phyloP scores from a whole-genome alignment of 1,284 basidiomycete genomes.

The Hymenochaete sp. region DNA sequence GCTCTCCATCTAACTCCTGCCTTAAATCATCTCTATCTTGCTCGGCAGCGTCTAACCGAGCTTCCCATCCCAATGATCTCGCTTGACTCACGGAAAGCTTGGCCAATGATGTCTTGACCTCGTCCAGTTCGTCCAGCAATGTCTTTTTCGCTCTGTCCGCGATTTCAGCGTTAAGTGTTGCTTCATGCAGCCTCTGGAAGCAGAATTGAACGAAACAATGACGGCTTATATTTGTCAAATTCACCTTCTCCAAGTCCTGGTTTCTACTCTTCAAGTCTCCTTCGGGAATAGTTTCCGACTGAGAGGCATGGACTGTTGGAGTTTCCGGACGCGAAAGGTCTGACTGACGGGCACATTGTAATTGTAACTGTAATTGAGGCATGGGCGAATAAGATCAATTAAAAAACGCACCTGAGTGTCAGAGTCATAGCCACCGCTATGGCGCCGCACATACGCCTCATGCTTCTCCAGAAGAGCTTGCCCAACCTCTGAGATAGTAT shows the following conservation, averaged over 20 bases:
- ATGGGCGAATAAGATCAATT: background rate
- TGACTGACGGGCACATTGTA: slow-evolving; percentile 5
- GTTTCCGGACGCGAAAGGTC: slow-evolving; percentile 14
- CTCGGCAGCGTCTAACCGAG: slow-evolving; percentile 47
- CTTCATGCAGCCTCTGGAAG: slow-evolving; percentile 66
- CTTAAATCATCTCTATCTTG: slow-evolving; percentile 80
- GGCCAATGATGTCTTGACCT: slow-evolving; percentile 61
- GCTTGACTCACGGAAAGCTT: slow-evolving; percentile 62
- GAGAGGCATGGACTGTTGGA: slow-evolving; percentile 7
- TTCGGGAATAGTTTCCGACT: slow-evolving; percentile 27
- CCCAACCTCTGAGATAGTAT: slow-evolving; percentile 85
- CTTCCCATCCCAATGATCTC: slow-evolving; percentile 62
- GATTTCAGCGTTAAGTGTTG: slow-evolving; percentile 75
- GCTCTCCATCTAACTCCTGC: slow-evolving; percentile 73
- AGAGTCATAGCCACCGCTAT: slow-evolving; percentile 41
- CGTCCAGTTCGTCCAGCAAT: slow-evolving; percentile 68
- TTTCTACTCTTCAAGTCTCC: slow-evolving; percentile 49
- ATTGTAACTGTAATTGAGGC: background rate
- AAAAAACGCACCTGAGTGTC: slow-evolving; percentile 6
- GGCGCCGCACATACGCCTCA: slow-evolving; percentile 74
- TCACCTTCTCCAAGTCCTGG: slow-evolving; percentile 57
- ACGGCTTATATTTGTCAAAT: slow-evolving; percentile 14
- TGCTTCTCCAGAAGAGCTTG: slow-evolving; percentile 82
- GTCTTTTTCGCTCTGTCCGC: slow-evolving; percentile 73
- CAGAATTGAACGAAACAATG: background rate